Evolutionary conservation across 345 rosid species (phyloP), one percentile per base, ranked within the genome.

Genomic region (Melaleuca quinquenervia): DNA sequence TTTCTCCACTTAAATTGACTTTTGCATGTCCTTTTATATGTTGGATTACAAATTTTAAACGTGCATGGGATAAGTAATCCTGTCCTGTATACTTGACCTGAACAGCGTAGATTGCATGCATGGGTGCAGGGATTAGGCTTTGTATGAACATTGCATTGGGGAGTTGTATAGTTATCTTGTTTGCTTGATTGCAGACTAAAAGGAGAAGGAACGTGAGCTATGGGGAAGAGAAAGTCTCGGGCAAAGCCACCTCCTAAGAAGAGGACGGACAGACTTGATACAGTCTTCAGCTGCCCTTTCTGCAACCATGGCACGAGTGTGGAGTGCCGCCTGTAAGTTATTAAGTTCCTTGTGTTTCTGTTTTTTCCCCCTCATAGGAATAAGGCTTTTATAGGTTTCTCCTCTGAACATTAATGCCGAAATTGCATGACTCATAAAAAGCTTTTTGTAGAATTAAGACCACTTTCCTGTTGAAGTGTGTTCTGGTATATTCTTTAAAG

Each of bases 221-320:
- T 97, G 99, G 99, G 99, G 70, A 97, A 96, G 92, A 95, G 99
- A 91, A 96, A 97, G 90, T 96, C 99, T 15, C 94, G 94, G 84
- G 98, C 98, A 53, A 97, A 97, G 96, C 98, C 98, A 22, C 94
- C 98, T 27, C 94, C 98, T 6, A 95, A 93, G 86, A 97, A 97
- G 92, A 88, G 98, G 60, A 96, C 90, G 95, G 98, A 96, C 91
- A 97, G 93, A 93, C 99, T 96, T 60, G 98, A 97, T 85, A 97
- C 98, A 18, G 91, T 96, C 75, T 97, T 97, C 89, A 94, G 98
- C 62, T 97, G 99, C 83, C 99, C 99, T 48, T 97, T 97, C 60
- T 97, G 99, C 90, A 97, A 94, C 86, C 99, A 97, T 82, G 99
- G 98, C 21, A 91, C 95, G 27, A 93, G 98, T 78, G 98, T 97